phyloP scores from a whole-genome alignment of 129 eudicot species.

The Lactuca saligna region DNA sequence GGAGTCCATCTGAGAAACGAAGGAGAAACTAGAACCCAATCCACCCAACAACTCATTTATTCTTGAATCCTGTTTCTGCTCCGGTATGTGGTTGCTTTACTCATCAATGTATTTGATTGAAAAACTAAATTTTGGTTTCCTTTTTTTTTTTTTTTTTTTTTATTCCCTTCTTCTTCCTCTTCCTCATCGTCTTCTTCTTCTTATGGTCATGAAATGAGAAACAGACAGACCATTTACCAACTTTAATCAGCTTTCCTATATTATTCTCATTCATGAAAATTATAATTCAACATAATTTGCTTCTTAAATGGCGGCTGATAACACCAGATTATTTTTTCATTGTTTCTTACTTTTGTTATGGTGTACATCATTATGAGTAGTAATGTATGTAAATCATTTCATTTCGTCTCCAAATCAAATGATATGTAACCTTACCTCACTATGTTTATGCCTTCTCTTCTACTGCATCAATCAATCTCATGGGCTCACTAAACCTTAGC shows the following conservation, averaged over 20 bases:
- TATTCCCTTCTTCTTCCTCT: too few relatives aligned
- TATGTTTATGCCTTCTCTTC: too few relatives aligned
- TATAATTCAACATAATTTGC: background rate
- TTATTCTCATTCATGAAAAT: background rate
- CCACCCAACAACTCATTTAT: background rate
- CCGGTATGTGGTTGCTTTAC: slow-evolving; percentile 18
- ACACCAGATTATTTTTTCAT: background rate
- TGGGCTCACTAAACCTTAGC: too few relatives aligned
- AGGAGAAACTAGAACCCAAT: slow-evolving; percentile 30
- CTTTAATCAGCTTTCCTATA: slow-evolving; percentile 13
- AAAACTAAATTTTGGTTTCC: slow-evolving; percentile 38
- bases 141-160: too few relatives aligned
- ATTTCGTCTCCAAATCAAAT: too few relatives aligned
- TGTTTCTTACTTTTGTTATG: too few relatives aligned
- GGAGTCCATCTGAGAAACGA: slow-evolving; percentile 51
- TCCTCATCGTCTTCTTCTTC: background rate
- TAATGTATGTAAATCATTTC: background rate
- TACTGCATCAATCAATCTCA: too few relatives aligned
- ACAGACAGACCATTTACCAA: slow-evolving; percentile 11
- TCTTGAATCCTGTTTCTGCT: slow-evolving; percentile 4
- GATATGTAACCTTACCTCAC: too few relatives aligned
- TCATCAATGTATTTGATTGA: slow-evolving; percentile 22
- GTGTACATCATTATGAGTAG: too few relatives aligned
- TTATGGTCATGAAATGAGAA: slow-evolving; percentile 18
- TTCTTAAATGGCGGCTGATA: too few relatives aligned